Evolutionary conservation across 179 eudicot species (phyloP).

Genomic region (Beta corolliflora): DNA sequence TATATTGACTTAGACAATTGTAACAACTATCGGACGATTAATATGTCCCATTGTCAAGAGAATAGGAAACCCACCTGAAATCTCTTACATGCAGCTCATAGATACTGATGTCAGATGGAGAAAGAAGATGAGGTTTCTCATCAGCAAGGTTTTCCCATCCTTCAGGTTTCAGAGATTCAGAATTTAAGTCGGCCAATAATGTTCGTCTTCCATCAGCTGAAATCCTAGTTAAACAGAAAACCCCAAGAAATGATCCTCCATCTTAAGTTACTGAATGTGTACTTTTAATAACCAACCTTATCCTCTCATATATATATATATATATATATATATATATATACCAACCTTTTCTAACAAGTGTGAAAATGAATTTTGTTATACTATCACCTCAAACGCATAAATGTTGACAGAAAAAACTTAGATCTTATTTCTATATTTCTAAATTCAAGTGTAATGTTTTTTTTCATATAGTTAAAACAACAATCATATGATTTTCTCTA

Average conservation of each 20-base stretch:
- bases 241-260: background rate
- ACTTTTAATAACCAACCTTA: background rate
- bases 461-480: too few species aligned
- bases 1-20: background rate
- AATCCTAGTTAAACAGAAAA: constrained; percentile 48
- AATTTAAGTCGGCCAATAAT: constrained; percentile 67
- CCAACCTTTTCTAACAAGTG: too few species aligned
- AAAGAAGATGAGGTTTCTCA: constrained; percentile 70
- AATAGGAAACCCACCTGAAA: constrained; percentile 62
- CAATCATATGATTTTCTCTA: too few species aligned
- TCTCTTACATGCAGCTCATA: constrained; percentile 97
- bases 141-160: constrained; percentile 80
- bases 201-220: constrained; percentile 83
- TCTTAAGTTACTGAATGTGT: background rate
- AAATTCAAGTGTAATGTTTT: too few species aligned
- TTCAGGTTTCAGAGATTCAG: constrained; percentile 75
- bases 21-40: background rate
- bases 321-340: too few species aligned
- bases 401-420: too few species aligned
- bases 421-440: too few species aligned
- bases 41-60: background rate
- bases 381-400: too few species aligned
- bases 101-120: constrained; percentile 83
- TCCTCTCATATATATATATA: too few species aligned
- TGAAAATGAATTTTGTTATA: too few species aligned